A percentile compares a stretch with the other conserved stretches of the same genome.
Evolutionary conservation across 768 basidiomycete species (phyloP).

Genomic region (Trametes gibbosa): DNA sequence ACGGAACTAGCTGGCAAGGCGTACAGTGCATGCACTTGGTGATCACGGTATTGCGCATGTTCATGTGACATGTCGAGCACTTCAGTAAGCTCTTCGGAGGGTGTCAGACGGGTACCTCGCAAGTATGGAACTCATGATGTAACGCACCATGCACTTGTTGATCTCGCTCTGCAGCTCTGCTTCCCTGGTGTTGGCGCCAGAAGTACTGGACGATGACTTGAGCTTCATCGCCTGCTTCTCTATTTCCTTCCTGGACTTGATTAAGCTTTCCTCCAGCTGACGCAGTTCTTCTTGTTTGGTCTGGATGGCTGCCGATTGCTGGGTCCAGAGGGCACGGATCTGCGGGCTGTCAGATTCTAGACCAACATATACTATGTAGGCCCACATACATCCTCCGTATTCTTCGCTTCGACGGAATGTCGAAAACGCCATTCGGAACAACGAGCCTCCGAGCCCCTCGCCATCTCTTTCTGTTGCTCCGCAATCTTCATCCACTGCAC

Average conservation of each 20-base stretch:
- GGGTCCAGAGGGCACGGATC: constrained; percentile 19
- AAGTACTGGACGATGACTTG: constrained; percentile 35
- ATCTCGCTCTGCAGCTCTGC: constrained; percentile 46
- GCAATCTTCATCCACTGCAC: constrained; percentile 31
- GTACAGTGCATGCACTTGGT: constrained; percentile 91
- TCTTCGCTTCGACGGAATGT: constrained; percentile 38
- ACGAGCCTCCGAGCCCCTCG: constrained; percentile 33
- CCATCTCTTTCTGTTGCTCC: constrained; percentile 27
- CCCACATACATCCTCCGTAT: constrained; percentile 38
- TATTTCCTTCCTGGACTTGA: constrained; percentile 46
- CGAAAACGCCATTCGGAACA: constrained; percentile 33
- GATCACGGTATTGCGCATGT: constrained; percentile 76
- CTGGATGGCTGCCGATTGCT: constrained; percentile 34
- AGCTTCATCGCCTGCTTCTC: constrained; percentile 48
- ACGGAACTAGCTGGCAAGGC: constrained; percentile 31
- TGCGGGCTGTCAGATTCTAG: not conserved
- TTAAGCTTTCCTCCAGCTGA: constrained; percentile 47
- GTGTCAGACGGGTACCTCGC: not conserved
- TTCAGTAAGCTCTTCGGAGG: constrained; percentile 69
- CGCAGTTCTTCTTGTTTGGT: constrained; percentile 38
- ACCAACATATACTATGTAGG: too few relatives aligned
- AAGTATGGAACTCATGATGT: not conserved
- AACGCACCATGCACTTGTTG: constrained; percentile 54
- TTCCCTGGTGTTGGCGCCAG: constrained; percentile 30
- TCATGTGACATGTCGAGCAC: constrained; percentile 82